phyloP scores from a whole-genome alignment of 768 basidiomycete genomes.

The Cyathus striatus region DNA sequence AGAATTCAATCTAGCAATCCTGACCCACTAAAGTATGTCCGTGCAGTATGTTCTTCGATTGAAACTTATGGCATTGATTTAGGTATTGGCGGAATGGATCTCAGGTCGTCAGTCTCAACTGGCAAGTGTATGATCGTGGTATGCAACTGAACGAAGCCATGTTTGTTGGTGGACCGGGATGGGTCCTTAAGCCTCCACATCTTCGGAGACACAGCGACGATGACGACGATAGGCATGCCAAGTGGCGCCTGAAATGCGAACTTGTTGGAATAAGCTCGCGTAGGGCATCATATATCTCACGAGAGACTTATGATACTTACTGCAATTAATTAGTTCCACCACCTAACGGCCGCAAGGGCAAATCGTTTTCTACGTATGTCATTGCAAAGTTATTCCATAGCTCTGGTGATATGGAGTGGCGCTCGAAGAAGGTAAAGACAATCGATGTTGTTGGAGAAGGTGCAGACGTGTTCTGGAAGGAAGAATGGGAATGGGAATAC shows the following conservation, averaged over 20 bases:
- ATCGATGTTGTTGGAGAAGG: slow-evolving; percentile 21
- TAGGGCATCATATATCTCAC: slow-evolving; percentile 17
- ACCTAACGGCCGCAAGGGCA: slow-evolving; percentile 31
- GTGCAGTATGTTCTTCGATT: neutral
- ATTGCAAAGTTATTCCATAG: slow-evolving; percentile 40
- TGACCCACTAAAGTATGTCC: slow-evolving; percentile 29
- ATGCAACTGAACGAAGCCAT: slow-evolving; percentile 62
- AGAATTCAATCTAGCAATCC: slow-evolving; percentile 54
- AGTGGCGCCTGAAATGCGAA: slow-evolving; percentile 20
- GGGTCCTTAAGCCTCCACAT: slow-evolving; percentile 44
- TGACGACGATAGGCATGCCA: neutral
- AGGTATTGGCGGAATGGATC: slow-evolving; percentile 51
- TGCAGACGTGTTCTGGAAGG: slow-evolving; percentile 38
- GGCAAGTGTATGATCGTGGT: slow-evolving; percentile 55
- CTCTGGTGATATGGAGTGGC: slow-evolving; percentile 34
- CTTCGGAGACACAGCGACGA: slow-evolving; percentile 11
- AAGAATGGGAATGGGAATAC: slow-evolving; percentile 44
- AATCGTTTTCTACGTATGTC: slow-evolving; percentile 38
- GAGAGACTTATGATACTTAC: neutral
- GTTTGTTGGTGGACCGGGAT: slow-evolving; percentile 52
- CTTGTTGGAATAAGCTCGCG: slow-evolving; percentile 41
- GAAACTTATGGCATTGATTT: neutral
- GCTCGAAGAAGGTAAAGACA: slow-evolving; percentile 32
- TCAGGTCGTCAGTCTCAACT: slow-evolving; percentile 55
- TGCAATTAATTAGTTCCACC: slow-evolving; percentile 33